Evolutionary conservation across 2,329 filamentous ascomycete genomes (phyloP), one percentile per base, ranked within the genome.

Genomic region (Coleophoma cylindrospora): DNA sequence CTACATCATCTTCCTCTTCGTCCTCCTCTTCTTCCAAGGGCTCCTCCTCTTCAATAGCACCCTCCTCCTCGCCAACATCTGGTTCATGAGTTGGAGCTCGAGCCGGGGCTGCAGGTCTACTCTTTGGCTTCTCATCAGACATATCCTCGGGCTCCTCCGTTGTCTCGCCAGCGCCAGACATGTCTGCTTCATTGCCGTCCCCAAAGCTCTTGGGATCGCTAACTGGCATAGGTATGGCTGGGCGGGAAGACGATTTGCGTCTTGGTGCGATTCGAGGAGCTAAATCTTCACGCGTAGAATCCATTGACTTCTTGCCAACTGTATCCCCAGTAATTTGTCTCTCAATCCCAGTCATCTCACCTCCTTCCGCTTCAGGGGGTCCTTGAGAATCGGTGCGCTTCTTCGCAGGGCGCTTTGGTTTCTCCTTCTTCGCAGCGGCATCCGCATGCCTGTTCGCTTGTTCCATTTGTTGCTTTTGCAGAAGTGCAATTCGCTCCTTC

Each of bases 391-490:
- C 80, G 17, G 71, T 65, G 22, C 76, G 76, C 69, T 84, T 85
- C 74, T 94, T 92, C 1, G 79, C 74, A 27, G 84, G 82, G 48
- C 85, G 83, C 72, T 91, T 95, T 11, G 89, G 84, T 69, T 95
- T 96, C 61, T 95, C 90, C 67, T 95, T 92, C 72, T 88, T 95
- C 50, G 84, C 76, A 17, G 77, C 77, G 14, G 86, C 81, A 36
- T 94, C 89, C 8, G 88, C 87, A 68, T 92, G 87, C 47, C 91
- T 79, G 55, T 86, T 79, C 5, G 91, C 89, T 65, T 94, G 89
- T 64, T 97, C 94, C 65, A 89, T 75, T 68, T 99, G 94, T 67
- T 97, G 91, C 65, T 89, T 92, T 67, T 99, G 94, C 14, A 99
- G 75, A 47, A 96, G 74, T 27, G 94, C 94, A 70, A 99, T 96